Conservation (phyloP, 2,329 filamentous ascomycete species). For the Mycosphaerella arachidis region DNA sequence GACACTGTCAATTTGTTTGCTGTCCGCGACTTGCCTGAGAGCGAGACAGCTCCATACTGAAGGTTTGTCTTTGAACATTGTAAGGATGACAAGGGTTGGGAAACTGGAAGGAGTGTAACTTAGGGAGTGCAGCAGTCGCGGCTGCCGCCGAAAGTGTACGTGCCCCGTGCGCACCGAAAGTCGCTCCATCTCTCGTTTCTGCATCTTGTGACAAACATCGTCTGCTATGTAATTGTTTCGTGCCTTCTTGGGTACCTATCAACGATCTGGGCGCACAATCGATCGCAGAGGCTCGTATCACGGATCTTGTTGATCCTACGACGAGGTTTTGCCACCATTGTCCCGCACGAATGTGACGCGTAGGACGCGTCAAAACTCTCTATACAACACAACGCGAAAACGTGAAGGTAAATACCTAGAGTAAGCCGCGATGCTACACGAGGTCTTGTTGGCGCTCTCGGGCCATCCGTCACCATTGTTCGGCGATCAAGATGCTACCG, state of each 20-base stretch:
- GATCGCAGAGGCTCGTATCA: too few relatives aligned
- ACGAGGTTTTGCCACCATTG: not conserved
- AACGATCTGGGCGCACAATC: not conserved
- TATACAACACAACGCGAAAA: not conserved
- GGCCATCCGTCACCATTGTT: conserved; percentile 89
- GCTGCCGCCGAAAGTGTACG: too few relatives aligned
- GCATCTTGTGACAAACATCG: not conserved
- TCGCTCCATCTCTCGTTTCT: not conserved
- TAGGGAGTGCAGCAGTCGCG: too few relatives aligned
- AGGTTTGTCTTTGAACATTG: too few relatives aligned
- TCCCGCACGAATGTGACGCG: too few relatives aligned
- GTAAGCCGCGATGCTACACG: conserved; percentile 73
- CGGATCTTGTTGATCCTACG: too few relatives aligned
- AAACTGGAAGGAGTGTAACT: too few relatives aligned
- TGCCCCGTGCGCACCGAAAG: not conserved
- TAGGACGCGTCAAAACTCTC: not conserved
- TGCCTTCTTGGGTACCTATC: not conserved
- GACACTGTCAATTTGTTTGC: too few relatives aligned
- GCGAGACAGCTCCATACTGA: too few relatives aligned
- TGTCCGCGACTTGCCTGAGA: too few relatives aligned
- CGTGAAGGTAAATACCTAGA: not conserved
- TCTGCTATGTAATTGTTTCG: not conserved
- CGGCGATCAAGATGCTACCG: conserved; percentile 39
- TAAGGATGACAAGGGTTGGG: too few relatives aligned
- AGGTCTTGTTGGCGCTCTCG: conserved; percentile 93